Evolutionary conservation across 495 filamentous ascomycete species (phyloP), one percentile per base, ranked within the genome.

Genomic region (Xylaria longipes): DNA sequence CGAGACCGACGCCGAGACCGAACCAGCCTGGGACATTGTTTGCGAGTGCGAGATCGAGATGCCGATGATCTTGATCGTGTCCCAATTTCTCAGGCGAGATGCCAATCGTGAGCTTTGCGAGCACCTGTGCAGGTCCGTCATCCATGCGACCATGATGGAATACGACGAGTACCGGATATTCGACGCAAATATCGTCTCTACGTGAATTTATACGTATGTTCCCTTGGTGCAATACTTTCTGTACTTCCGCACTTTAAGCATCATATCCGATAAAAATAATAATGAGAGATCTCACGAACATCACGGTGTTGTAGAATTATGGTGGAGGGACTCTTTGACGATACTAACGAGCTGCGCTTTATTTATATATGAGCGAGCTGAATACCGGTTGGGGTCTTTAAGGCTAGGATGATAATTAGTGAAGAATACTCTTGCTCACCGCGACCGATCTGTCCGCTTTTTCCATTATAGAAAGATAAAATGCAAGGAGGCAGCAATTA

Each of bases 1-100:
- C 17, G 68, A 70, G 17, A 70, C 68, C 17, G 68, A 58, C 15
- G 33, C 43, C 57, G 68, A 52, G 27, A 52, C 20, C 29, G 68
- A 62, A 41, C 43, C 56, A 29, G 2, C 43, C 9, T 70, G 68
- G 68, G 60, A 70, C 8, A 54, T 70, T 7, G 45, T 70, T 7
- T 70, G 68, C 58, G 68, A 62, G 8, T 70, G 68, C 35, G 58
- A 70, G 68, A 64, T 70, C 46, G 68, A 70, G 46, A 63, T 70
- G 31, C 68, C 68, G 33, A 31, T 64, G 1, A 70, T 70, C 25
- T 43, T 70, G n/a, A 45, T 52, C 15, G 43, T 64, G 58, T 52
- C 68, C 8, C 58, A 64, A 17, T 37, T 64, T 25, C 46, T 70
- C 22, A 43, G 35, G 43, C 68, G 58, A 17, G 61, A 64, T 64